A percentile compares a stretch with the other conserved stretches of the same genome.
Conservation (phyloP, 2,329 filamentous ascomycete species). For the Elsinoe ampelina region DNA sequence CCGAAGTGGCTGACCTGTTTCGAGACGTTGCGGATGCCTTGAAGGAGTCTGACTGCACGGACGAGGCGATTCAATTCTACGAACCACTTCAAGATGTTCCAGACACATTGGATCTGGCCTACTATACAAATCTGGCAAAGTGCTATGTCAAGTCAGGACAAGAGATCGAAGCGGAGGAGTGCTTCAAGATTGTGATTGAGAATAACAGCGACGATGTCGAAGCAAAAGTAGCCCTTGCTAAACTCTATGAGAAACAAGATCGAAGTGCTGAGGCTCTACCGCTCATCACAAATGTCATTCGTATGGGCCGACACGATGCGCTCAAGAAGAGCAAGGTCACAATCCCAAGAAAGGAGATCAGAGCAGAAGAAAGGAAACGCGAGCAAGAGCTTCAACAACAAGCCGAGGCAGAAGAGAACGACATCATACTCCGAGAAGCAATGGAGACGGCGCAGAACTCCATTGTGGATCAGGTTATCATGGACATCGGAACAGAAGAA, state of each 20-base stretch:
- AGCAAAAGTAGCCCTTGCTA: constrained; percentile 69
- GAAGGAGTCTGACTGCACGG: constrained; percentile 40
- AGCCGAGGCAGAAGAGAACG: background rate
- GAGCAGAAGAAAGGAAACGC: constrained; percentile 4
- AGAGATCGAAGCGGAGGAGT: constrained; percentile 62
- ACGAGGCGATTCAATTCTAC: constrained; percentile 52
- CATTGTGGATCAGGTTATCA: constrained; percentile 5
- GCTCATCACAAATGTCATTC: constrained; percentile 65
- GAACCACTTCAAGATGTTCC: constrained; percentile 39
- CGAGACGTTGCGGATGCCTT: constrained; percentile 58
- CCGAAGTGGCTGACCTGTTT: constrained; percentile 69
- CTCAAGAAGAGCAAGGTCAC: constrained; percentile 37
- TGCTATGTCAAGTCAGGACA: constrained; percentile 61
- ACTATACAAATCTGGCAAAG: constrained; percentile 48
- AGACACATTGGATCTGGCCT: constrained; percentile 40
- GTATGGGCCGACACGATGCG: constrained; percentile 40
- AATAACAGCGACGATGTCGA: constrained; percentile 63
- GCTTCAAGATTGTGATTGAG: constrained; percentile 65
- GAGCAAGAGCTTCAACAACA: background rate
- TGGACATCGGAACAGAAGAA: constrained; percentile 2
- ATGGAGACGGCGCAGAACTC: background rate
- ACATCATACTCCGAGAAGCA: background rate
- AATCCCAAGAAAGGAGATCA: constrained; percentile 5
- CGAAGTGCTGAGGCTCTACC: constrained; percentile 68
- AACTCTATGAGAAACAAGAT: constrained; percentile 64